Percentiles rank a stretch among this genome's conserved stretches.
These are phyloP conservation scores for Termitomyces sp. DNA, from an alignment of 768 basidiomycete genomes.

Conservation along the genomic window DNA sequence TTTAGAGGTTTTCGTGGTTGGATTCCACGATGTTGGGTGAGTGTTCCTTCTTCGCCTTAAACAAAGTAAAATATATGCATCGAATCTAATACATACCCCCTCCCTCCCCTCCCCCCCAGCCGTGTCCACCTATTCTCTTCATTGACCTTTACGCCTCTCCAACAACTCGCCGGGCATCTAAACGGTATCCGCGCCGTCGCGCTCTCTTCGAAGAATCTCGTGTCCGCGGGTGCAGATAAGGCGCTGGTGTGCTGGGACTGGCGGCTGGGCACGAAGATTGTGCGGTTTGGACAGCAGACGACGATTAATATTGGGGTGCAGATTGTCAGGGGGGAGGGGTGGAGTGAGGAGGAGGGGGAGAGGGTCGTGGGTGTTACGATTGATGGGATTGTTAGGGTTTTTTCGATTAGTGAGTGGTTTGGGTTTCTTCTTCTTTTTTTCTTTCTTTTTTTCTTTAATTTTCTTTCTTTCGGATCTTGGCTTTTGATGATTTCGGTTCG, in stretches of 20 bases:
- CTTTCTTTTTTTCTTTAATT: background rate
- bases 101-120: constrained; percentile 30
- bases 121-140: constrained; percentile 89
- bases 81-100: background rate
- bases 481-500: background rate
- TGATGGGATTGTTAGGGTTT: constrained; percentile 87
- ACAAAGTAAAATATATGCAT: too few species aligned
- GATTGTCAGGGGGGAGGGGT: constrained; percentile 52
- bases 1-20: constrained; percentile 85
- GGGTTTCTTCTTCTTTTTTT: background rate
- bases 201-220: constrained; percentile 78
- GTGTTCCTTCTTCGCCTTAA: constrained; percentile 19
- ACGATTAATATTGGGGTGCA: constrained; percentile 91
- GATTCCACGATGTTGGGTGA: constrained; percentile 89
- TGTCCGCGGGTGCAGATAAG: constrained; percentile 77
- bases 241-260: constrained; percentile 89
- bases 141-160: constrained; percentile 77
- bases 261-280: constrained; percentile 85
- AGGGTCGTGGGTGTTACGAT: constrained; percentile 89
- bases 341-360: constrained; percentile 57
- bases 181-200: constrained; percentile 91
- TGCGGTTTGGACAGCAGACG: constrained; percentile 90
- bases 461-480: background rate
- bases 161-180: constrained; percentile 81
- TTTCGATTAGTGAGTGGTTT: constrained; percentile 74